phyloP scores from a whole-genome alignment of 306 rosid species.

The Cucumis hystrix region DNA sequence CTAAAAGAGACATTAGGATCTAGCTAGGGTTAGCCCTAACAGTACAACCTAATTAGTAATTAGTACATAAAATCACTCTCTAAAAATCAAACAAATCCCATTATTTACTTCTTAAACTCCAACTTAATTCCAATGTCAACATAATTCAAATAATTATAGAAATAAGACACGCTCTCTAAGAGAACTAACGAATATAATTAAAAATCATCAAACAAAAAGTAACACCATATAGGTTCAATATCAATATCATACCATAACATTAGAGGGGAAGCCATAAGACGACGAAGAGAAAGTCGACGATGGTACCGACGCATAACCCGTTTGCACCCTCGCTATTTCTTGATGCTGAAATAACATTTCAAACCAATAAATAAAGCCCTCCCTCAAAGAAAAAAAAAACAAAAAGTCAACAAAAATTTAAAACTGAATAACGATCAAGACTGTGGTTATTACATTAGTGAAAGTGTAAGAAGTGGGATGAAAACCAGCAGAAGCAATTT shows the following conservation, averaged over 20 bases:
- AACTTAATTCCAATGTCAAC: not conserved
- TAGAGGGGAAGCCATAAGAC: conserved; percentile 15
- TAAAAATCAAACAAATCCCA: not conserved
- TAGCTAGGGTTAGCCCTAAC: not conserved
- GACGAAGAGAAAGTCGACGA: conserved; percentile 57
- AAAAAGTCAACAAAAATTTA: not conserved
- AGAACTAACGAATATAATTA: conserved; percentile 24
- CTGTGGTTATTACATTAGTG: conserved; percentile 22
- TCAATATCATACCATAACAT: not conserved
- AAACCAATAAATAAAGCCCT: not conserved
- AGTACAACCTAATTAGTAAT: not conserved
- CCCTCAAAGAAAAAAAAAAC: not conserved
- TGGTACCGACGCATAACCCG: conserved; percentile 41
- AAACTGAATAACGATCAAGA: not conserved
- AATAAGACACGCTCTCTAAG: not conserved
- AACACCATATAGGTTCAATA: not conserved
- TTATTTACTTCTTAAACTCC: not conserved
- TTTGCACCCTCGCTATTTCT: conserved; percentile 36
- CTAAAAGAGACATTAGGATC: not conserved
- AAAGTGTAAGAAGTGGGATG: conserved; percentile 34
- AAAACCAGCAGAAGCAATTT: conserved; percentile 33
- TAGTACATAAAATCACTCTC: not conserved
- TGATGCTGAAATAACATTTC: not conserved
- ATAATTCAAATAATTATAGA: not conserved
- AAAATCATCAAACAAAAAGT: conserved; percentile 19